phyloP scores from a whole-genome alignment of 2,329 filamentous ascomycete genomes.

The Sarocladium brachiariae region DNA sequence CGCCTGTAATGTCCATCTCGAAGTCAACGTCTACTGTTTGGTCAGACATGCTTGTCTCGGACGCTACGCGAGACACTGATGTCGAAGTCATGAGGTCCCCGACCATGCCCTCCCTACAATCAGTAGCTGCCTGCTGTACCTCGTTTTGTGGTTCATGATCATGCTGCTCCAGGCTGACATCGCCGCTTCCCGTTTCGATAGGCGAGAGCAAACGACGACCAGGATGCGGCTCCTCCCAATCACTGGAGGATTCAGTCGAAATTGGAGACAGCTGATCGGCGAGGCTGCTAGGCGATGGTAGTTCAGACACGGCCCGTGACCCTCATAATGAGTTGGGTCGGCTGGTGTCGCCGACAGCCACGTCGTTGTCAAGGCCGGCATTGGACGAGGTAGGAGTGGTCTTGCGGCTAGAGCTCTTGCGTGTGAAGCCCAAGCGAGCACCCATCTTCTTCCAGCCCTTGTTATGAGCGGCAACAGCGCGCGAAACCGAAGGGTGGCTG shows the following conservation, averaged over 20 bases:
- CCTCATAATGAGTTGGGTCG: conserved; percentile 44
- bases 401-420: conserved; percentile 35
- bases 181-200: not conserved
- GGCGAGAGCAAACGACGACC: conserved; percentile 31
- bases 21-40: conserved; percentile 5
- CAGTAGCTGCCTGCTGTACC: conserved; percentile 8
- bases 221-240: conserved; percentile 41
- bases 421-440: conserved; percentile 53
- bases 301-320: conserved; percentile 47
- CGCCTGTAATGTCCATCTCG: not conserved
- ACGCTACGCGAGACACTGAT: conserved; percentile 1
- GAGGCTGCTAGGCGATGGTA: conserved; percentile 28
- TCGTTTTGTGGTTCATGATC: conserved; percentile 1
- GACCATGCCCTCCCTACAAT: conserved; percentile 12
- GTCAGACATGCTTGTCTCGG: conserved; percentile 5
- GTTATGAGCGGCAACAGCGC: conserved; percentile 46
- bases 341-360: conserved; percentile 27
- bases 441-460: conserved; percentile 61
- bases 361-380: conserved; percentile 28
- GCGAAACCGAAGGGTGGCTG: conserved; percentile 42
- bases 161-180: conserved; percentile 8
- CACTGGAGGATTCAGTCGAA: conserved; percentile 8
- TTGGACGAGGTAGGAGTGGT: conserved; percentile 39
- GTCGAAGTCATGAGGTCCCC: conserved; percentile 3
- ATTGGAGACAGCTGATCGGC: conserved; percentile 6